phyloP scores from a whole-genome alignment of 2,329 filamentous ascomycete species.

The Biscogniauxia sp. region DNA sequence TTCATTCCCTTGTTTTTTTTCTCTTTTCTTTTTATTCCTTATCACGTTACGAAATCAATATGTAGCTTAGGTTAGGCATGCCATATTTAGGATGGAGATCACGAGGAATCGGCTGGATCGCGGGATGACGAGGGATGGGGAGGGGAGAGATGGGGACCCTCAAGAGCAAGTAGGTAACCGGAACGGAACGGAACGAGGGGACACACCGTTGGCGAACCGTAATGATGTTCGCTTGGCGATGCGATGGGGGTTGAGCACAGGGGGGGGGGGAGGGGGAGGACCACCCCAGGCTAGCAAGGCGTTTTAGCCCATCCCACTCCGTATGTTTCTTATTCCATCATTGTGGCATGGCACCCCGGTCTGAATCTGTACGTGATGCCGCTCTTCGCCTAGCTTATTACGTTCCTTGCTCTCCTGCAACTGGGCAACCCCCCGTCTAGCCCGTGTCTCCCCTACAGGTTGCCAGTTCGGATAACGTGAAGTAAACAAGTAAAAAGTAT shows the following conservation, averaged over 20 bases:
- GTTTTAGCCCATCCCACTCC: constrained; percentile 20
- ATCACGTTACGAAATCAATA: neutral
- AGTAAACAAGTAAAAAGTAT: constrained; percentile 1
- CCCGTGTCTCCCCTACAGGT: constrained; percentile 16
- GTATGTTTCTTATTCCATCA: constrained; percentile 21
- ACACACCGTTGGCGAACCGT: neutral
- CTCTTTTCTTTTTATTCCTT: neutral
- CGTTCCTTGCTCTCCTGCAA: constrained; percentile 8
- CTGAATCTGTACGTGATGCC: constrained; percentile 26
- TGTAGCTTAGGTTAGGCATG: neutral
- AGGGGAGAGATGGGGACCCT: neutral
- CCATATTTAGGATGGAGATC: neutral
- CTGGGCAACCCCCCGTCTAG: neutral
- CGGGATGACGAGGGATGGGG: neutral
- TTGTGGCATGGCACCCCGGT: constrained; percentile 26
- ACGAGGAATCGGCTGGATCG: neutral
- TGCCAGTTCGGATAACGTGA: constrained; percentile 4
- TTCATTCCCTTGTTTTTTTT: neutral
- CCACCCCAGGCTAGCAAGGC: neutral
- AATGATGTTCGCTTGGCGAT: neutral
- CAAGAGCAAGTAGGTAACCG: neutral
- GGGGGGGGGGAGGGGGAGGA: no score
- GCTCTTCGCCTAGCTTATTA: constrained; percentile 25
- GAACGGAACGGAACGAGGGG: neutral
- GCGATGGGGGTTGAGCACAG: neutral